Percentiles rank a stretch among this genome's conserved stretches.
phyloP scores from a whole-genome alignment of 2,329 filamentous ascomycete species.

The Claviceps lovelessii region DNA sequence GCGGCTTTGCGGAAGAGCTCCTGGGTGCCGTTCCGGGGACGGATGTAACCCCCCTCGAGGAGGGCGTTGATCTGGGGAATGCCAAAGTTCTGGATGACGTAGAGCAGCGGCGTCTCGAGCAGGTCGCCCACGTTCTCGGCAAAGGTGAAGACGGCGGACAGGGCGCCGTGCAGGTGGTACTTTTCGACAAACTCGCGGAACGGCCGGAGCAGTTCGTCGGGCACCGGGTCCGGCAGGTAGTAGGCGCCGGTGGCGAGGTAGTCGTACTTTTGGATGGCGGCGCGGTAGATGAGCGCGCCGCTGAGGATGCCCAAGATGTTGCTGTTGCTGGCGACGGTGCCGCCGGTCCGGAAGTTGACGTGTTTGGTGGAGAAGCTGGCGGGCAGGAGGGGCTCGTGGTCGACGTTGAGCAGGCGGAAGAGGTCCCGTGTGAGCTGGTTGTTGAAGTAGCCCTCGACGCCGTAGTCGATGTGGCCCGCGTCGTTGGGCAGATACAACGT shows the following conservation, averaged over 20 bases:
- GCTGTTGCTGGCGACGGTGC: not conserved
- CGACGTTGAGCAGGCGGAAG: conserved; percentile 21
- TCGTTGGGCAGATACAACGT: conserved; percentile 13
- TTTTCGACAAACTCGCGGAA: conserved; percentile 29
- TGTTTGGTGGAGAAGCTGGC: conserved; percentile 8
- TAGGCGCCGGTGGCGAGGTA: conserved; percentile 3
- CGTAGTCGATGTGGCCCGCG: conserved; percentile 14
- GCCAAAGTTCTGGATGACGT: conserved; percentile 23
- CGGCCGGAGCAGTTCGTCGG: conserved; percentile 27
- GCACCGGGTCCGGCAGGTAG: conserved; percentile 28
- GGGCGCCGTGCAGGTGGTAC: conserved; percentile 22
- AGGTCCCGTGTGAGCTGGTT: conserved; percentile 19
- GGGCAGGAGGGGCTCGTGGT: not conserved
- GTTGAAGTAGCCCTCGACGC: conserved; percentile 18
- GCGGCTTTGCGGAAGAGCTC: conserved; percentile 15
- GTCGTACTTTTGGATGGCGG: not conserved
- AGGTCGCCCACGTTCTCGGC: conserved; percentile 26
- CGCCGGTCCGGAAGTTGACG: conserved; percentile 10
- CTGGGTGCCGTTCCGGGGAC: conserved; percentile 3
- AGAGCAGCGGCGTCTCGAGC: conserved; percentile 22
- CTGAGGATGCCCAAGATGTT: not conserved
- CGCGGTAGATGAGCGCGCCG: not conserved
- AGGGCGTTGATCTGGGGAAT: conserved; percentile 2
- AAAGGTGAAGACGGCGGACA: conserved; percentile 20
- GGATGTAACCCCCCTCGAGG: conserved; percentile 3